Conservation (phyloP, 345 rosid genomes). For the Alliaria petiolata region DNA sequence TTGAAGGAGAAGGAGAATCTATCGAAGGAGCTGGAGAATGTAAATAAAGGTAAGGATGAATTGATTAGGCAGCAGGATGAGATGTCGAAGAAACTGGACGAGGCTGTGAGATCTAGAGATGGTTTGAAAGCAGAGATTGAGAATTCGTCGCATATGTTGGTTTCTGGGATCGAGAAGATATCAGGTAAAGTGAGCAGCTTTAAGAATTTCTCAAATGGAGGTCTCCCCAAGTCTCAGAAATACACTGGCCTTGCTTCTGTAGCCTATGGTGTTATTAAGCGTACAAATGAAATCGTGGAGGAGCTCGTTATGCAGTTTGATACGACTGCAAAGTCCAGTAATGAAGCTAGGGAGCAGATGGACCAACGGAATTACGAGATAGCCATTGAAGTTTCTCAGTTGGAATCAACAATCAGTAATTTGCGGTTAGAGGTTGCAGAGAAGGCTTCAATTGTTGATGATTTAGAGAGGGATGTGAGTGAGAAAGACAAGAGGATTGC, state of each 20-base stretch:
- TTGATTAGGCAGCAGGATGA: constrained; percentile 52
- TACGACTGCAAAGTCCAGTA: constrained; percentile 53
- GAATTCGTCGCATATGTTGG: constrained; percentile 80
- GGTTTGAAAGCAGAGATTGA: constrained; percentile 70
- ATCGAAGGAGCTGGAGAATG: constrained; percentile 45
- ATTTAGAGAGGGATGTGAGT: constrained; percentile 48
- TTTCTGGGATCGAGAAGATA: constrained; percentile 91
- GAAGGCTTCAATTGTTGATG: constrained; percentile 49
- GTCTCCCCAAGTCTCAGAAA: constrained; percentile 81
- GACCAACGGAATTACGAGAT: constrained; percentile 96
- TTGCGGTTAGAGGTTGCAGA: constrained; percentile 64
- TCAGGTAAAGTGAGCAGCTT: constrained; percentile 75
- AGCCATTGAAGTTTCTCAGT: constrained; percentile 97
- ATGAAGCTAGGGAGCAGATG: constrained; percentile 88
- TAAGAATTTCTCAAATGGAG: constrained; percentile 68
- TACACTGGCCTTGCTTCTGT: constrained; percentile 73
- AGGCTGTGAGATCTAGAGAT: constrained; percentile 55
- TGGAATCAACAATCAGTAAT: constrained; percentile 78
- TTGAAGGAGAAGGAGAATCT: constrained; percentile 61
- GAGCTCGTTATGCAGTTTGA: constrained; percentile 83
- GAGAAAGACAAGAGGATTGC: constrained; percentile 58
- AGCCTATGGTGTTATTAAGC: constrained; percentile 85
- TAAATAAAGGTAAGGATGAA: constrained; percentile 51
- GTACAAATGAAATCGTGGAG: constrained; percentile 92
- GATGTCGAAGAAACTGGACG: constrained; percentile 51